Conservation (phyloP, 805 yeast species). For the Jamesozyma gamospora region DNA sequence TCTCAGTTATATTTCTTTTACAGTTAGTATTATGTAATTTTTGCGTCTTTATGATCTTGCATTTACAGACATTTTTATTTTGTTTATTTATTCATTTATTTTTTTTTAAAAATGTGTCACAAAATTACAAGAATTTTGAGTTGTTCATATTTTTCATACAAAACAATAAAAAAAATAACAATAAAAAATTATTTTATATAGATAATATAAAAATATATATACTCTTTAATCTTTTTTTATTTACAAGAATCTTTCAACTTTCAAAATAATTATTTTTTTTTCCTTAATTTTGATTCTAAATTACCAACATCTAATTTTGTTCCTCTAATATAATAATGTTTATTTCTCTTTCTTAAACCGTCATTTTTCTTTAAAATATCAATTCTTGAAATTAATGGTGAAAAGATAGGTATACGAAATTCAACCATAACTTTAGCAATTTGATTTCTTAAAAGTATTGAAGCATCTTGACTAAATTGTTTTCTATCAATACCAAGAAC, state of each 20-base stretch:
- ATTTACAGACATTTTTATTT: too few relatives aligned
- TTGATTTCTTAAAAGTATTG: conserved; percentile 74
- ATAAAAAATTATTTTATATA: too few relatives aligned
- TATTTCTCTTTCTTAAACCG: conserved; percentile 62
- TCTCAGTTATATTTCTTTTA: background rate
- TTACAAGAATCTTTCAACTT: too few relatives aligned
- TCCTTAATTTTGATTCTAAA: conserved; percentile 39
- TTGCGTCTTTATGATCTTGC: too few relatives aligned
- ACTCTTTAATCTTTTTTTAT: too few relatives aligned
- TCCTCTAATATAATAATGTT: conserved; percentile 84
- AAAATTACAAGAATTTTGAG: too few relatives aligned
- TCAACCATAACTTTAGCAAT: conserved; percentile 80
- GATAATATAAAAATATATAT: too few relatives aligned
- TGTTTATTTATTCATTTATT: too few relatives aligned
- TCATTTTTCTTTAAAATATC: conserved; percentile 63
- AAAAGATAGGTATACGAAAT: conserved; percentile 66
- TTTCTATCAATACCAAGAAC: conserved; percentile 67
- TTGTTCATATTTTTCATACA: too few relatives aligned
- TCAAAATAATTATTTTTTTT: conserved; percentile 16
- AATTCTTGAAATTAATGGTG: conserved; percentile 65
- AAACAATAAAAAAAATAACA: too few relatives aligned
- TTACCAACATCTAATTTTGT: conserved; percentile 68
- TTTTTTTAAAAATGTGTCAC: too few relatives aligned
- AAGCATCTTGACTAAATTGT: conserved; percentile 50
- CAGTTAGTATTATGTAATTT: too few relatives aligned